Conservation (phyloP, 768 basidiomycete genomes). For the Boletus reticulatus region DNA sequence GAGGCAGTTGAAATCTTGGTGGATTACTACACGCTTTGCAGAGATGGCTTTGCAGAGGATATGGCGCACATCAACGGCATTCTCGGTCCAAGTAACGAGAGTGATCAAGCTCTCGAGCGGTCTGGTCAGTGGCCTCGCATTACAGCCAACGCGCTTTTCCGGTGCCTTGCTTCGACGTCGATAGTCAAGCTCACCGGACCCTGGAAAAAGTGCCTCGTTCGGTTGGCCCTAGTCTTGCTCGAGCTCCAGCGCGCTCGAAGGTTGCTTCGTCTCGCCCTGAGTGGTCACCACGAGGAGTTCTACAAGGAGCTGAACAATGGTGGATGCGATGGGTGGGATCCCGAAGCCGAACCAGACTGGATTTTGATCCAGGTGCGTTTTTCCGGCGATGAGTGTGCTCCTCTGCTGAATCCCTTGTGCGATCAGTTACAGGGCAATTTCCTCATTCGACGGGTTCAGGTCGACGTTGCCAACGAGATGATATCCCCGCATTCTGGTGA, state of each 20-base stretch:
- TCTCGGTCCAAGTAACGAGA: conserved; percentile 10
- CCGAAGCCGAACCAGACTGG: conserved; percentile 36
- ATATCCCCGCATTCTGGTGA: conserved; percentile 31
- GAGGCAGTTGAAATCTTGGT: not conserved
- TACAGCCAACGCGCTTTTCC: conserved; percentile 26
- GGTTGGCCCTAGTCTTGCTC: conserved; percentile 26
- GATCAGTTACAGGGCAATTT: no score
- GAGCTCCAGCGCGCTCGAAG: conserved; percentile 37
- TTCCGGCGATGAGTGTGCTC: no score
- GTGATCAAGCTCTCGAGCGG: conserved; percentile 13
- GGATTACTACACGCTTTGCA: not conserved
- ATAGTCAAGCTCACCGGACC: not conserved
- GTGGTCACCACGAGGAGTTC: conserved; percentile 28
- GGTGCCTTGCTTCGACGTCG: conserved; percentile 25
- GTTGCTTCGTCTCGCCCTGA: conserved; percentile 20
- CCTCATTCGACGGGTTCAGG: conserved; percentile 24
- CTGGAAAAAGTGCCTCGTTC: conserved; percentile 31
- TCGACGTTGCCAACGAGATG: conserved; percentile 42
- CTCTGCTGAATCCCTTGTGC: no score
- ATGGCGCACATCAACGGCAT: not conserved
- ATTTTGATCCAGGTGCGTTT: conserved; percentile 39
- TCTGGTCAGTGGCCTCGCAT: conserved; percentile 38
- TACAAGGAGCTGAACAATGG: conserved; percentile 20
- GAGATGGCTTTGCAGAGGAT: not conserved
- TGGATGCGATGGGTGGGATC: conserved; percentile 18